Evolutionary conservation across 495 filamentous ascomycete species (phyloP), one percentile per base, ranked within the genome.

Genomic region (Neurospora intermedia): DNA sequence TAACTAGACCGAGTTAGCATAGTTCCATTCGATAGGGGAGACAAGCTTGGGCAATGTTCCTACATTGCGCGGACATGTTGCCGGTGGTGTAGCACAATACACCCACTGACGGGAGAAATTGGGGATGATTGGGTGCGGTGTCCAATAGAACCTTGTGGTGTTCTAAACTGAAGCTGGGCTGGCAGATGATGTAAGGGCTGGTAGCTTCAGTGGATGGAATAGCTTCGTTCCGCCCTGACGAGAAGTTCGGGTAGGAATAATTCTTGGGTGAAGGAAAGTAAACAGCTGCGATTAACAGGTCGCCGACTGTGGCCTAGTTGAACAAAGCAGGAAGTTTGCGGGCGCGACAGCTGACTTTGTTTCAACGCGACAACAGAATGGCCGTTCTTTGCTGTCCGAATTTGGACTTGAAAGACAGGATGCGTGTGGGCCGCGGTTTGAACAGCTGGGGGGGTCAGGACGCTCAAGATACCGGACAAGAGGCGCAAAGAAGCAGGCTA

Each of bases 1-100:
- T 87, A 74, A 94, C 92, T 94, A 80, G 71, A 16, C 11, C 69
- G 18, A 43, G 59, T 79, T 70, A 79, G 76, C 74, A 46, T 20
- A 38, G 9, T 20, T 31, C 35, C 27, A n/a, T 35, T 20, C 4
- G 6, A 4, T 20, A 45, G 43, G 69, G 20, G 4, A 15, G 10
- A 43, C 31, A 16, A 40, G 38, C 40, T 11, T 11, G 43, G 72
- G 20, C 45, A 35, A 66, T 27, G 40, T 23, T 66, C 80, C 0
- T 79, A 82, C 80, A 66, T 71, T 74, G 78, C 31, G 76, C 69
- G 72, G 80, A 79, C 80, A 81, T 81, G 62, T 69, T 76, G 74
- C 27, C 71, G 43, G 46, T 66, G 54, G 46, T 66, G 54, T 59
- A 66, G 70, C 70, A 75, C 46, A 70, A 70, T 75, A 71, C 75